These are phyloP conservation scores for Paecilomyces sp. DNA, from an alignment of 2,329 filamentous ascomycete species.

Conservation along the genomic window DNA sequence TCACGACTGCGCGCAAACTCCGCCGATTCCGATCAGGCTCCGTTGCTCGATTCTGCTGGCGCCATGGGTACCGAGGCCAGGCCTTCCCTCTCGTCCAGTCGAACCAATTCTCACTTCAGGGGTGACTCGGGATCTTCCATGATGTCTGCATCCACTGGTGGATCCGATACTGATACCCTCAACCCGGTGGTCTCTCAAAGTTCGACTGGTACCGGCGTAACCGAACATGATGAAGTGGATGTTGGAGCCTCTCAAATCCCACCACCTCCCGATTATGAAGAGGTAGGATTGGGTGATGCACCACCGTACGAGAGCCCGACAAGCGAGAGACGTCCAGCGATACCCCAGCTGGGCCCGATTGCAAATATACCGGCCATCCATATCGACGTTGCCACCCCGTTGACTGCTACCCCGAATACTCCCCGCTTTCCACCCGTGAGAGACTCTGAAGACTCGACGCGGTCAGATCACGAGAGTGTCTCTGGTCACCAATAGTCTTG, in stretches of 20 bases:
- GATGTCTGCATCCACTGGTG: slow-evolving; percentile 21
- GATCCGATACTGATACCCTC: slow-evolving; percentile 21
- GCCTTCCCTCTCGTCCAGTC: slow-evolving; percentile 19
- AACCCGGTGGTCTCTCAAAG: slow-evolving; percentile 20
- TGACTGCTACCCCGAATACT: not conserved
- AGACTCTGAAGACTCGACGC: not conserved
- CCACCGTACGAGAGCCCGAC: slow-evolving; percentile 31
- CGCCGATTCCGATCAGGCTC: slow-evolving; percentile 40
- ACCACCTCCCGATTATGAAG: slow-evolving; percentile 36
- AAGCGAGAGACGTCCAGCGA: slow-evolving; percentile 8
- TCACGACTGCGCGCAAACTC: slow-evolving; percentile 41
- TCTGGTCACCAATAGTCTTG: not conserved
- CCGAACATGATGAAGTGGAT: slow-evolving; percentile 25
- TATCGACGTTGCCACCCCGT: not conserved
- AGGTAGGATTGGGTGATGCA: slow-evolving; percentile 36
- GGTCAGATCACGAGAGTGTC: not conserved
- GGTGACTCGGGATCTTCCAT: slow-evolving; percentile 29
- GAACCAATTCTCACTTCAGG: slow-evolving; percentile 20
- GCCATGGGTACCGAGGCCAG: slow-evolving; percentile 21
- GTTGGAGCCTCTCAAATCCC: slow-evolving; percentile 26
- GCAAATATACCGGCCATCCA: not conserved
- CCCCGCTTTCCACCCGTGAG: slow-evolving; percentile 6
- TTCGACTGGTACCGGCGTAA: slow-evolving; percentile 14
- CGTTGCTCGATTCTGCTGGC: slow-evolving; percentile 33
- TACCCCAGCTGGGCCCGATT: slow-evolving; percentile 8